phyloP scores from a whole-genome alignment of 2,329 filamentous ascomycete species.

The Hypocreales sp. region DNA sequence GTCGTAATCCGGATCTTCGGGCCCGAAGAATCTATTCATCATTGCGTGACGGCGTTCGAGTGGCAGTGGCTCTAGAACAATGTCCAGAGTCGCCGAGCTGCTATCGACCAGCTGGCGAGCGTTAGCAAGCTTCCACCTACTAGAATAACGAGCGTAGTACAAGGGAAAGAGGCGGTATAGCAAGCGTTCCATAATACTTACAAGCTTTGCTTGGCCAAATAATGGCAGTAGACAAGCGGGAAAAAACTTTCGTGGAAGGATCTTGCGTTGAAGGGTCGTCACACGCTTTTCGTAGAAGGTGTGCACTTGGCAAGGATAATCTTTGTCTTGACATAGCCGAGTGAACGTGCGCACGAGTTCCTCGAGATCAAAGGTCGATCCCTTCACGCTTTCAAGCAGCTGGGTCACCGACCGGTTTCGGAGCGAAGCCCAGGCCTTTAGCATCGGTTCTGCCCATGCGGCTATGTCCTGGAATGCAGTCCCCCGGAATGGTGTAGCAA shows the following conservation, averaged over 20 bases:
- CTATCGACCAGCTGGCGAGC: constrained; percentile 8
- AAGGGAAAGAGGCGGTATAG: too few species aligned
- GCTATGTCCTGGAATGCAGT: constrained; percentile 12
- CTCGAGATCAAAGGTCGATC: constrained; percentile 5
- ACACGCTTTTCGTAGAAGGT: constrained; percentile 9
- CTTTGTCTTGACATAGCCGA: constrained; percentile 3
- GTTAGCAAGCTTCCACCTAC: neutral
- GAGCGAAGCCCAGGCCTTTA: constrained; percentile 5
- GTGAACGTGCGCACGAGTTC: constrained; percentile 9
- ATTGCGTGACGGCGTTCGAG: constrained; percentile 9
- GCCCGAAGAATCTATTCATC: constrained; percentile 18
- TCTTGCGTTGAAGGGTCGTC: constrained; percentile 7
- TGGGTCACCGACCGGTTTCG: constrained; percentile 3
- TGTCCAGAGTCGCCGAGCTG: constrained; percentile 9
- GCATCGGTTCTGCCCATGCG: constrained; percentile 6
- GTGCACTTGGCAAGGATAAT: constrained; percentile 4
- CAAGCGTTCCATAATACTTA: too few species aligned
- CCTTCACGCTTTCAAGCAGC: constrained; percentile 6
- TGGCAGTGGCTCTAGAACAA: constrained; percentile 8
- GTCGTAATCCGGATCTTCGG: constrained; percentile 5
- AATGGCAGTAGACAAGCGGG: too few species aligned
- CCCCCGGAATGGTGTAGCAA: constrained; percentile 14
- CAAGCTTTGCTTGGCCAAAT: too few species aligned
- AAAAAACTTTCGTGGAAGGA: too few species aligned
- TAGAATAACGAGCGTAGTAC: too few species aligned